phyloP scores from a whole-genome alignment of 768 basidiomycete species.

The Mycena leptocephala region DNA sequence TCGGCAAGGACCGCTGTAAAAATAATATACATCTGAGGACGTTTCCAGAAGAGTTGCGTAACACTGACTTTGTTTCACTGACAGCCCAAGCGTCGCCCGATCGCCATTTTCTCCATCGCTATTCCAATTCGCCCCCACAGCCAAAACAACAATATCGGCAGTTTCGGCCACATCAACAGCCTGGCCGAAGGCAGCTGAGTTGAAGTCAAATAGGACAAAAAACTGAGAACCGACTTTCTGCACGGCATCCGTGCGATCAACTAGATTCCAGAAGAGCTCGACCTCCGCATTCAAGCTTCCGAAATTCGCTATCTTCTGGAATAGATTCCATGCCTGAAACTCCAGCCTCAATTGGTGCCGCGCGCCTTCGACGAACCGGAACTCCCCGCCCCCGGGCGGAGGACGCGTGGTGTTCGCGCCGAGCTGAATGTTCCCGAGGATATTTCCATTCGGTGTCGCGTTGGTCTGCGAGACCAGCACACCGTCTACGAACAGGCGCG shows the following conservation, averaged over 20 bases:
- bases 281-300: conserved; percentile 43
- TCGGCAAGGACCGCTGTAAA: conserved; percentile 40
- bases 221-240: conserved; percentile 22
- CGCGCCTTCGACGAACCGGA: conserved; percentile 36
- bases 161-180: conserved; percentile 42
- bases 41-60: background rate
- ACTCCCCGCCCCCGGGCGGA: conserved; percentile 40
- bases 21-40: background rate
- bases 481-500: conserved; percentile 41
- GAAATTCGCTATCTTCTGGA: conserved; percentile 40
- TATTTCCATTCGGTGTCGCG: conserved; percentile 33
- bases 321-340: conserved; percentile 40
- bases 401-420: conserved; percentile 34
- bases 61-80: conserved; percentile 40
- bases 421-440: conserved; percentile 41
- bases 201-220: background rate
- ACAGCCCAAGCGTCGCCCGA: conserved; percentile 42
- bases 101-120: conserved; percentile 46
- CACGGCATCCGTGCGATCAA: conserved; percentile 36
- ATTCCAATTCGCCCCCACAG: conserved; percentile 47
- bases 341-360: conserved; percentile 40
- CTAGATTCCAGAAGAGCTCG: conserved; percentile 44
- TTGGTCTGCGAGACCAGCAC: conserved; percentile 32
- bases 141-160: conserved; percentile 41
- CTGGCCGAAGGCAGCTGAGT: conserved; percentile 13